Conservation (phyloP, 2,329 filamentous ascomycete species). For the Tolypocladium paradoxum region DNA sequence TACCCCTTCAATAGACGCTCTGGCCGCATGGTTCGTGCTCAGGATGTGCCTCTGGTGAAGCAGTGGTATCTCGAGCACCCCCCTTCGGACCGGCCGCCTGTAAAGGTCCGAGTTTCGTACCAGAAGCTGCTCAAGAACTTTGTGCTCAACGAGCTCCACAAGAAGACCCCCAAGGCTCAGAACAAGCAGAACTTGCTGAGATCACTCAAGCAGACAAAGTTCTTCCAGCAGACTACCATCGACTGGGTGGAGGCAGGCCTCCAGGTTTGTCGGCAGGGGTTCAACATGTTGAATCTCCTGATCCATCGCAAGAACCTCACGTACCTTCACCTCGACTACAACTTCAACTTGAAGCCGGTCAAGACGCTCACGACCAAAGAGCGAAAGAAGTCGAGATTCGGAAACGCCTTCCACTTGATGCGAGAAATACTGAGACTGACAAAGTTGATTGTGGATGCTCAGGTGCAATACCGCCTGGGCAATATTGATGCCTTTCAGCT, state of each 20-base stretch:
- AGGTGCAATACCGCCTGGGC: slow-evolving; percentile 92
- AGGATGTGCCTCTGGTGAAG: slow-evolving; percentile 94
- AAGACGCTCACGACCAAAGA: slow-evolving; percentile 98
- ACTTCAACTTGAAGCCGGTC: slow-evolving; percentile 98
- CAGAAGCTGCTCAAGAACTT: slow-evolving; percentile 95
- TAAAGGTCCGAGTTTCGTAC: slow-evolving; percentile 96
- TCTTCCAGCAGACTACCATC: slow-evolving; percentile 98
- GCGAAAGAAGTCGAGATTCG: slow-evolving; percentile 97
- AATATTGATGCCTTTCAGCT: slow-evolving; percentile 99
- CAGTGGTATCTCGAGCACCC: slow-evolving; percentile 98
- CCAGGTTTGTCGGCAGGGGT: slow-evolving; percentile 94
- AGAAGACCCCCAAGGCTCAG: slow-evolving; percentile 88
- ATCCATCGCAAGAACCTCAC: slow-evolving; percentile 98
- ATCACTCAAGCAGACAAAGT: slow-evolving; percentile 91
- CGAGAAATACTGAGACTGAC: slow-evolving; percentile 91
- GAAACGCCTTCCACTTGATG: slow-evolving; percentile 98
- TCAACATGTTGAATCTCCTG: slow-evolving; percentile 97
- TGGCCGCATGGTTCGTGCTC: slow-evolving; percentile 89
- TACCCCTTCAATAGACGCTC: slow-evolving; percentile 92
- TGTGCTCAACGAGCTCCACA: slow-evolving; percentile 93
- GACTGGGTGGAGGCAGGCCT: slow-evolving; percentile 99
- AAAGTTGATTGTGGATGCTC: slow-evolving; percentile 95
- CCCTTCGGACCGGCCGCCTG: slow-evolving; percentile 71
- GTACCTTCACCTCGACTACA: slow-evolving; percentile 97
- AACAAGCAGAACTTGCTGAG: slow-evolving; percentile 87